A percentile compares a stretch with the other conserved stretches of the same genome.
Evolutionary conservation across 176 grass and related monocot species (phyloP).

Genomic region (Phoenix roebelenii): DNA sequence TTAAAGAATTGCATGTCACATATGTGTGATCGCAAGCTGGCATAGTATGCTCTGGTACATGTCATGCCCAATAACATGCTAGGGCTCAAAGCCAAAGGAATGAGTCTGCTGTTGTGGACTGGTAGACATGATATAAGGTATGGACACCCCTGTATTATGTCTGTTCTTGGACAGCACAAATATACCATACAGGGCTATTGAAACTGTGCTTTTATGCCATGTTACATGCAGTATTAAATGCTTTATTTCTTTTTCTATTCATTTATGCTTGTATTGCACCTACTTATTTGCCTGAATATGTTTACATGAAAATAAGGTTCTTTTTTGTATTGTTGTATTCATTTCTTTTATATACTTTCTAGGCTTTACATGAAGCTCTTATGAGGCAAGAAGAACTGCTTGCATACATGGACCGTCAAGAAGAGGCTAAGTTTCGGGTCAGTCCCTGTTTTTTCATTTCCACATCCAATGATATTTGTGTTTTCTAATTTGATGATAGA

Average conservation of each 20-base stretch:
- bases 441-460: constrained; percentile 3
- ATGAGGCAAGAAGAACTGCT: constrained; percentile 97
- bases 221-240: neutral
- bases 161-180: no score
- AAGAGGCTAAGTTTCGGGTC: constrained; percentile 72
- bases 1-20: no score
- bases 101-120: no score
- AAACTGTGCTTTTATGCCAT: no score
- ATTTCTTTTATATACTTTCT: constrained; percentile 4
- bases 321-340: no score
- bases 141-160: no score
- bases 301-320: neutral
- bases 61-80: no score
- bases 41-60: no score
- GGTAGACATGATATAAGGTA: no score
- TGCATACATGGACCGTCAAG: constrained; percentile 71
- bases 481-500: constrained; percentile 1
- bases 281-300: neutral
- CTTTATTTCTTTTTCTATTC: neutral
- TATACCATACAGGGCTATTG: no score
- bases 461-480: neutral
- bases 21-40: no score
- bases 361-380: constrained; percentile 90
- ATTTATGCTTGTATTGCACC: neutral
- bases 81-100: no score